These are phyloP conservation scores for carrot (Daucus carota) DNA, from an alignment of 129 eudicot genomes.

Conservation along the genomic window DNA sequence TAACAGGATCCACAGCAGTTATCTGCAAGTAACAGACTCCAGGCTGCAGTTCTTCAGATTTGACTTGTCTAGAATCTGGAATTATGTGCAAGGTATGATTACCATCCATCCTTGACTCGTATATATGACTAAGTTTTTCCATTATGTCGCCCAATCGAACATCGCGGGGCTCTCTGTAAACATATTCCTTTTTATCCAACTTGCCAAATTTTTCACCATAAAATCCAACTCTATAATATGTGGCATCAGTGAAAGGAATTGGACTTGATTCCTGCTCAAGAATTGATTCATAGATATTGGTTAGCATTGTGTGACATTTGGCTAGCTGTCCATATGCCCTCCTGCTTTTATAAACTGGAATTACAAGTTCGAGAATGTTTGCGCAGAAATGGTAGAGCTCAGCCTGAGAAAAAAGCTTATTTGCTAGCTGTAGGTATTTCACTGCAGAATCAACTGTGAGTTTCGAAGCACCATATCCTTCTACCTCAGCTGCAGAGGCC, in stretches of 20 bases:
- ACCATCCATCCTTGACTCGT: slow-evolving; percentile 84
- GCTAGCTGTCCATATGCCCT: slow-evolving; percentile 88
- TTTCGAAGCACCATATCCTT: slow-evolving; percentile 97
- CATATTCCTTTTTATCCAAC: slow-evolving; percentile 76
- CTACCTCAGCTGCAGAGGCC: slow-evolving; percentile 97
- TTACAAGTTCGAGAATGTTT: slow-evolving; percentile 82
- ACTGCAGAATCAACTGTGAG: slow-evolving; percentile 98
- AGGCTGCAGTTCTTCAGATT: slow-evolving; percentile 76
- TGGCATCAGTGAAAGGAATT: slow-evolving; percentile 90
- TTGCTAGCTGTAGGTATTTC: slow-evolving; percentile 91
- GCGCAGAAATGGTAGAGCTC: slow-evolving; percentile 90
- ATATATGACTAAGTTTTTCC: slow-evolving; percentile 93
- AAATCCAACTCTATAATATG: slow-evolving; percentile 93
- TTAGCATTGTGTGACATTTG: slow-evolving; percentile 89
- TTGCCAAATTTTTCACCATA: slow-evolving; percentile 92
- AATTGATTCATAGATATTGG: slow-evolving; percentile 92
- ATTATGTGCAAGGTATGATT: slow-evolving; percentile 74
- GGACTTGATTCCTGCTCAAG: slow-evolving; percentile 98
- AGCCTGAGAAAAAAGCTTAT: slow-evolving; percentile 96
- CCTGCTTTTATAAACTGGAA: slow-evolving; percentile 87
- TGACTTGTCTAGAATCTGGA: slow-evolving; percentile 94
- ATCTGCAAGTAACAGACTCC: slow-evolving; percentile 90
- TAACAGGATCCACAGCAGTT: slow-evolving; percentile 96
- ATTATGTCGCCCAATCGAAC: slow-evolving; percentile 95
- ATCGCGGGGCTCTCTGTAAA: slow-evolving; percentile 92